A percentile compares a stretch with the other conserved stretches of the same genome.
Evolutionary conservation across 768 basidiomycete species (phyloP).

Genomic region (Psilocybe sp.): DNA sequence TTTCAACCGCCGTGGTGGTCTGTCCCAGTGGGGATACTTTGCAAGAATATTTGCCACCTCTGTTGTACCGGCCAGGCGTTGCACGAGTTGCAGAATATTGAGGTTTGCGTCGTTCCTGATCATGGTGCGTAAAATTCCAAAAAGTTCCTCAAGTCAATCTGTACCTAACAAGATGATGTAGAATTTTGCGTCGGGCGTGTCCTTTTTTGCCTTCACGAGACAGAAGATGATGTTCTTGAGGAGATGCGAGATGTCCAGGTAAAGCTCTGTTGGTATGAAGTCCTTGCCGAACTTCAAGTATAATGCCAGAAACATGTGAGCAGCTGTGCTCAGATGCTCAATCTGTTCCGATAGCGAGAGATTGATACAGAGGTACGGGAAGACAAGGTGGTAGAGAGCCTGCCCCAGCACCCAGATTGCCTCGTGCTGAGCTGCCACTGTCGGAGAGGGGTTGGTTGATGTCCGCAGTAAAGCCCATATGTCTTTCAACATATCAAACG

Average conservation of each 20-base stretch:
- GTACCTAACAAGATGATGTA: conserved; percentile 36
- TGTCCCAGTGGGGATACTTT: conserved; percentile 36
- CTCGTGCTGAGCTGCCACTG: conserved; percentile 5
- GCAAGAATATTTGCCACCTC: conserved; percentile 34
- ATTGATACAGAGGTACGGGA: conserved; percentile 23
- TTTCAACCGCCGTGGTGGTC: conserved; percentile 28
- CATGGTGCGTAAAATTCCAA: conserved; percentile 32
- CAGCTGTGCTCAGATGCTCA: conserved; percentile 20
- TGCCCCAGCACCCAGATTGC: conserved; percentile 16
- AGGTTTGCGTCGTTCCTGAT: conserved; percentile 29
- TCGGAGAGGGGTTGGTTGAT: conserved; percentile 1
- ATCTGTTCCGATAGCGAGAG: conserved; percentile 26
- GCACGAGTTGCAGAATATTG: conserved; percentile 24
- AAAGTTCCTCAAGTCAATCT: conserved; percentile 30
- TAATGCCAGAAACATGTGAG: conserved; percentile 21
- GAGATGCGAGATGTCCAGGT: conserved; percentile 26
- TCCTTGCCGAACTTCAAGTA: conserved; percentile 11
- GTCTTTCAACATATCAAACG: conserved; percentile 19
- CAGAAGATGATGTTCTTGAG: conserved; percentile 27
- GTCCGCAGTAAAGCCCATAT: conserved; percentile 16
- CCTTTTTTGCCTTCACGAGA: conserved; percentile 28
- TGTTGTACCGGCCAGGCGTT: conserved; percentile 24
- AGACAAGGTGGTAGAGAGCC: conserved; percentile 18
- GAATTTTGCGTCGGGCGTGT: conserved; percentile 27
- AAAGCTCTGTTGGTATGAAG: conserved; percentile 26